A percentile compares a stretch with the other conserved stretches of the same genome.
Evolutionary conservation across 176 grass and related monocot genomes (phyloP).

Genomic region (Pontederia paniculata): DNA sequence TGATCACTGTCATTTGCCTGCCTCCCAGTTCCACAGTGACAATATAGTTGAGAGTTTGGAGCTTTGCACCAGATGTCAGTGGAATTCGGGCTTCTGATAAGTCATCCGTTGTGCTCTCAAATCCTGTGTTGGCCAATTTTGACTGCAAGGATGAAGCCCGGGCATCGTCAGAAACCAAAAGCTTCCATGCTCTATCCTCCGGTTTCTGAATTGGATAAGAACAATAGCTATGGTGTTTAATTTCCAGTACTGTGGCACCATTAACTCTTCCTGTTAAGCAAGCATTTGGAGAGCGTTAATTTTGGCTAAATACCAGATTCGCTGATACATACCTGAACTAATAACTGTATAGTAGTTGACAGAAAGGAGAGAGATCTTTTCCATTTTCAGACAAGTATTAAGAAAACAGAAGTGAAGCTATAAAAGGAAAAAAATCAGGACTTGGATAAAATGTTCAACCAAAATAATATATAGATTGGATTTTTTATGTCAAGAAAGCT

Average conservation of each 20-base stretch:
- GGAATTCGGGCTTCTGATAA: slow-evolving; percentile 26
- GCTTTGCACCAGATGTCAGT: slow-evolving; percentile 36
- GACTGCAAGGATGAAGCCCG: slow-evolving; percentile 38
- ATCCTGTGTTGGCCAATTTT: slow-evolving; percentile 4
- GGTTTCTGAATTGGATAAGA: slow-evolving; percentile 2
- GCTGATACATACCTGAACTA: too few species aligned
- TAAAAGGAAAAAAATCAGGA: too few species aligned
- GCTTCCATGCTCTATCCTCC: neutral
- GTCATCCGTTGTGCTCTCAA: neutral
- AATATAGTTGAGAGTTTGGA: slow-evolving; percentile 49
- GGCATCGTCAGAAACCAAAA: slow-evolving; percentile 36
- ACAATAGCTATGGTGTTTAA: slow-evolving; percentile 35
- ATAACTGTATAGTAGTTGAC: too few species aligned
- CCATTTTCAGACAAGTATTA: too few species aligned
- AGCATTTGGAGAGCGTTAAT: neutral
- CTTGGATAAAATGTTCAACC: too few species aligned
- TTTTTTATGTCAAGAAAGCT: neutral
- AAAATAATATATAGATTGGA: too few species aligned
- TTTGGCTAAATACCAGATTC: too few species aligned
- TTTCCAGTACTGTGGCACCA: slow-evolving; percentile 42
- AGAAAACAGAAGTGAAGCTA: too few species aligned
- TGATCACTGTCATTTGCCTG: slow-evolving; percentile 44
- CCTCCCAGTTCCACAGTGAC: slow-evolving; percentile 32
- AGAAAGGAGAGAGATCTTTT: too few species aligned
- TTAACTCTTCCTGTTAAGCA: slow-evolving; percentile 28